A percentile compares a stretch with the other conserved stretches of the same genome.
Conservation (phyloP, 2,329 filamentous ascomycete species). For the Calonectria honghensis region DNA sequence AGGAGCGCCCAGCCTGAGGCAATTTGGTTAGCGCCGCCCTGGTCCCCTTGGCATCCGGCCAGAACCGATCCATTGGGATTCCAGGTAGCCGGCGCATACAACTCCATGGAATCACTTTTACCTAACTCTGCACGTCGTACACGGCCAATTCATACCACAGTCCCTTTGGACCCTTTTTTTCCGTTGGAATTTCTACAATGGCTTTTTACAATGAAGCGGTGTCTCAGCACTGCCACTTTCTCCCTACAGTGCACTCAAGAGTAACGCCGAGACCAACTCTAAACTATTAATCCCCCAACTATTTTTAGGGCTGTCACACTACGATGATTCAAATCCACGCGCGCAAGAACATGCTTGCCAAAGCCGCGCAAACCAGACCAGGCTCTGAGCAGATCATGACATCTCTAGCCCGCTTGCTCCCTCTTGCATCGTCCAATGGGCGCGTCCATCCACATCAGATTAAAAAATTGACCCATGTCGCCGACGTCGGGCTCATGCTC, state of each 20-base stretch:
- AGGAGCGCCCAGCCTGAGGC: not conserved
- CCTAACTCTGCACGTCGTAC: not conserved
- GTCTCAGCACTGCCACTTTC: not conserved
- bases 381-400: not conserved
- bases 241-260: not conserved
- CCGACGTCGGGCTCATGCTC: constrained; percentile 19
- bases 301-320: not conserved
- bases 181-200: not conserved
- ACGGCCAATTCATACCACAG: too few relatives aligned
- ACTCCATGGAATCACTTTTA: not conserved
- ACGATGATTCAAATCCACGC: too few relatives aligned
- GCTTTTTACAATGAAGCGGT: too few relatives aligned
- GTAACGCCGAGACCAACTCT: constrained; percentile 4
- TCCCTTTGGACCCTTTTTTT: not conserved
- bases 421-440: not conserved
- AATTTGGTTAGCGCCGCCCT: constrained; percentile 17
- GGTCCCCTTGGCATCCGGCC: not conserved
- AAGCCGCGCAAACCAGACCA: not conserved
- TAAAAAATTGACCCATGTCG: constrained; percentile 2
- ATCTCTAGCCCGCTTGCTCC: not conserved
- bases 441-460: constrained; percentile 5
- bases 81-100: not conserved
- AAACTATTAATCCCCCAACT: not conserved
- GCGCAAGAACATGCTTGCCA: not conserved
- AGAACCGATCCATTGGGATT: constrained; percentile 15